These are phyloP conservation scores for Lunularia cruciata DNA, from an alignment of 225 moss, liverwort and hornwort genomes.

Conservation along the genomic window DNA sequence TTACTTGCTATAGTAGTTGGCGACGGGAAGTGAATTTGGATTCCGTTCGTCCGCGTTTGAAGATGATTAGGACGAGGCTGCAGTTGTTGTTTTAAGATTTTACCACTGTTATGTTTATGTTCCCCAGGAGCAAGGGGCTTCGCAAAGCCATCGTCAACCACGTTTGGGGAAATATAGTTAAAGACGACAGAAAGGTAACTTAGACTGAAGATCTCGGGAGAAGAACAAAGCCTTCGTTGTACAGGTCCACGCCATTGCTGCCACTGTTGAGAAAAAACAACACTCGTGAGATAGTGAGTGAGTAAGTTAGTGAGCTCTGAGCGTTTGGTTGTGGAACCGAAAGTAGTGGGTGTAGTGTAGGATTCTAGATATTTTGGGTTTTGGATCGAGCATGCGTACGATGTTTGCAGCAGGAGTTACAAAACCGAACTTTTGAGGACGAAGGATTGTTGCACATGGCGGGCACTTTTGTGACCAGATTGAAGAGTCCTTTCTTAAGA, in stretches of 20 bases:
- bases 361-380: too few relatives aligned
- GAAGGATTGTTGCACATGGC: slow-evolving; percentile 2
- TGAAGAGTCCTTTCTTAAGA: slow-evolving; percentile 19
- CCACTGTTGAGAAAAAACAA: too few relatives aligned
- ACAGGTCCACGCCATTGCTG: not conserved
- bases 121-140: too few relatives aligned
- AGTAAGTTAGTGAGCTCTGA: not conserved
- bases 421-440: too few relatives aligned
- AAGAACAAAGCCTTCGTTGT: not conserved
- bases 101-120: too few relatives aligned
- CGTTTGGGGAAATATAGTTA: not conserved
- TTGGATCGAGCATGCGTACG: not conserved
- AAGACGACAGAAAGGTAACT: too few relatives aligned
- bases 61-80: too few relatives aligned
- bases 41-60: too few relatives aligned
- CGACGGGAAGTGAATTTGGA: too few relatives aligned
- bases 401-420: not conserved
- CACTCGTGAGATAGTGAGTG: not conserved
- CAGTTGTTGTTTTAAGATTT: too few relatives aligned
- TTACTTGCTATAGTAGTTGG: too few relatives aligned
- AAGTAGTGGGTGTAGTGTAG: not conserved
- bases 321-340: too few relatives aligned
- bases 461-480: slow-evolving; percentile 19
- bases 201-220: not conserved
- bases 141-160: slow-evolving; percentile 2